Evolutionary conservation across 2,329 filamentous ascomycete species (phyloP).

Genomic region (Aspergillus sp.): DNA sequence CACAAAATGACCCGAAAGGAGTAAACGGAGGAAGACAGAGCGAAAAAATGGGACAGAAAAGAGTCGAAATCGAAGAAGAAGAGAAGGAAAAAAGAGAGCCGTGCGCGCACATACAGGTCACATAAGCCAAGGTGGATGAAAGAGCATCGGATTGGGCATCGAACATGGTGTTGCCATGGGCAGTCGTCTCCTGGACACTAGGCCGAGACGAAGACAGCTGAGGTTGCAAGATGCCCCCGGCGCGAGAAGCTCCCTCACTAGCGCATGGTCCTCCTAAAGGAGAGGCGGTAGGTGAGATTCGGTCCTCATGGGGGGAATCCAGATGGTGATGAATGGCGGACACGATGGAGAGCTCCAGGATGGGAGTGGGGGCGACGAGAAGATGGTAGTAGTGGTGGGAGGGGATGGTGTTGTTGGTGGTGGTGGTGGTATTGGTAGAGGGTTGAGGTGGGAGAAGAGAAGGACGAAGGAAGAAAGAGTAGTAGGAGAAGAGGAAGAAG

Average conservation of each 20-base stretch:
- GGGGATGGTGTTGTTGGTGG: no score
- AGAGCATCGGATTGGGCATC: slow-evolving; percentile 40
- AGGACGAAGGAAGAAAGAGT: slow-evolving; percentile 12
- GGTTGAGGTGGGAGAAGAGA: slow-evolving; percentile 8
- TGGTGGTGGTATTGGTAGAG: neutral
- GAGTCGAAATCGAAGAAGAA: slow-evolving; percentile 1
- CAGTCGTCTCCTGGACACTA: slow-evolving; percentile 33
- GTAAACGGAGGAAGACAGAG: neutral
- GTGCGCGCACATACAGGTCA: slow-evolving; percentile 36
- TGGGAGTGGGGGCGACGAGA: slow-evolving; percentile 11
- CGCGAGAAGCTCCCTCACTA: slow-evolving; percentile 34
- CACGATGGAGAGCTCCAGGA: slow-evolving; percentile 23
- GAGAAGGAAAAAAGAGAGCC: slow-evolving; percentile 12
- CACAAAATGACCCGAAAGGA: slow-evolving; percentile 7
- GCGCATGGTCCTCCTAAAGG: slow-evolving; percentile 42
- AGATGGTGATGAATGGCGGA: slow-evolving; percentile 11
- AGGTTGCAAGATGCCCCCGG: slow-evolving; percentile 41
- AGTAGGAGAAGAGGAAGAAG: neutral
- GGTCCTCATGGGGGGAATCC: slow-evolving; percentile 23
- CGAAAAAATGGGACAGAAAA: neutral
- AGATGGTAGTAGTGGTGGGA: slow-evolving; percentile 2
- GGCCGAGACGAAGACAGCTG: slow-evolving; percentile 34
- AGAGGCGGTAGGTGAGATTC: slow-evolving; percentile 18
- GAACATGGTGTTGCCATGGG: slow-evolving; percentile 46
- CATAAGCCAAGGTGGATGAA: slow-evolving; percentile 36